Evolutionary conservation across 495 filamentous ascomycete species (phyloP), one percentile per base, ranked within the genome.

Genomic region (Aspergillus nidulans): DNA sequence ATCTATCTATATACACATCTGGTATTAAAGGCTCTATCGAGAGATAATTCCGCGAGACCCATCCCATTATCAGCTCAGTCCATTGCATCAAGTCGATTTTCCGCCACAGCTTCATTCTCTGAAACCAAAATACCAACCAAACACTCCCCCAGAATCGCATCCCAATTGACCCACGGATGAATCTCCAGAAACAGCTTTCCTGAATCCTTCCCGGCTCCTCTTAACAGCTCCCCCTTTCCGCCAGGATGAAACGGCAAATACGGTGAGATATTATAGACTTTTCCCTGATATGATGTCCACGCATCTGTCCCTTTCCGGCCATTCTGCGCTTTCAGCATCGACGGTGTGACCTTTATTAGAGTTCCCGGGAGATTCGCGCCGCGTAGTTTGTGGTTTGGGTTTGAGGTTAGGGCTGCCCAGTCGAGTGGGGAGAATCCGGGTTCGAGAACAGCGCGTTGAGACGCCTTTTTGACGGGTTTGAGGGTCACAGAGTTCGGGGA

Each of bases 161-260:
- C 95, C 78, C 90, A 95, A 63, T 95, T 98, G 9, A 98, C 92
- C 94, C 95, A 98, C 16, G 92, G 91, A 77, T 98, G 94, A 20
- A 92, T 81, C 74, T 96, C 91, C 57, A 86, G 84, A 69, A 98
- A 97, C 63, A 98, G 61, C 73, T 84, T 85, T 32, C 84, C 89
- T 13, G 72, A 77, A 44, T 81, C 77, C 66, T 73, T 78, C 16
- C 90, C 94, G 1, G 91, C 92, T 15, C 79, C 86, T 20, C 87
- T 79, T 68, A 96, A 75, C 61, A 97, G 63, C 74, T 98, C 90
- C 3, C 84, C 86, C 72, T 87, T 89, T 4, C 94, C 94, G 30
- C 94, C 94, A 0, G 94, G 94, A 63, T 98, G 94, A 65, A 90
- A 98, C 1, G 87, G 84, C 36, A 91, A 53, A 66, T 98, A 98